Base-by-base conservation (phyloP, 108 stramenopile species). In the Poteriospumella lacustris region DNA sequence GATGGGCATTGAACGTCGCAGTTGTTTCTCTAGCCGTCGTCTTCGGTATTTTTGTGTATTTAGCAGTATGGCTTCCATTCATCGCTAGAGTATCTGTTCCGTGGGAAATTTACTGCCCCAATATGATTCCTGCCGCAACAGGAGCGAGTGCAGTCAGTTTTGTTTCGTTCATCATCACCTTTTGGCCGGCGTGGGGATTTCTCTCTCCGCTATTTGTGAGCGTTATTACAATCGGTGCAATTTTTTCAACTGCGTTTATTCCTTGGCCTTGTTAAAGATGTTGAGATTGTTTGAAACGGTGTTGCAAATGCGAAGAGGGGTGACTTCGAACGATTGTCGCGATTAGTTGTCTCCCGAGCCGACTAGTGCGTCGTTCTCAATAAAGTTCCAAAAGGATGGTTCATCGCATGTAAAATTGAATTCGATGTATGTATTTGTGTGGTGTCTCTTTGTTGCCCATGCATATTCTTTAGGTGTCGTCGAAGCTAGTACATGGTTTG, bases 181-280 rank as follows among this genome's bases (percentile, higher is more conserved):
- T 64, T 24, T 64, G 60, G 60, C 60, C 60, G 5, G 60, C 36
- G 3, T 64, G 60, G 60, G 60, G 60, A 64, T 34, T 64, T 3
- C 60, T 64, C 60, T 64, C 60, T 34, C 60, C 60, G 9, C 24
- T 64, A 5, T 64, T 31, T 64, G 60, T 64, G 5, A 5, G 15
- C 15, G 5, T 64, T 24, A 5, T 64, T 9, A 31, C 31, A 5
- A 64, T 64, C 33, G 60, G 60, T 5, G 28, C 36, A 34, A 3
- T 64, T 24, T 64, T 64, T 24, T 64, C 60, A 12, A 31, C 60
- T 31, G 33, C 28, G 9, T 64, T 64, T 24, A 33, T 64, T 24
- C 60, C 60, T 5, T 64, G 60, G 60, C 60, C 60, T 64, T 64
- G 60, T 64, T 64, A n/a, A n/a, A n/a, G n/a, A n/a, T n/a, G n/a